Conservation (phyloP, 805 yeast species). For the Pichia scutulata region DNA sequence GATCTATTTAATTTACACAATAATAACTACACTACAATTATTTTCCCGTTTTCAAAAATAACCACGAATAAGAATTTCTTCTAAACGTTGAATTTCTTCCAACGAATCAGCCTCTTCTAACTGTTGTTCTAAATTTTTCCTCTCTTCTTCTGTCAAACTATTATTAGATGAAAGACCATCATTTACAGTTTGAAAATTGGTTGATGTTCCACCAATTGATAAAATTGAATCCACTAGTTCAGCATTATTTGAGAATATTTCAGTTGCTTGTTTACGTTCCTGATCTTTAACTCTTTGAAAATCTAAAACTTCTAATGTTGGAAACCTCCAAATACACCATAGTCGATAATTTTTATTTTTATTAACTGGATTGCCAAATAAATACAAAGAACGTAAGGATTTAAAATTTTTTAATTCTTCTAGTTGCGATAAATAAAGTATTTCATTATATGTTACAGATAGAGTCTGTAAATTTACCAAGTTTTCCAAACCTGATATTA, state of each 20-base stretch:
- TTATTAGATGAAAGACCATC: no score
- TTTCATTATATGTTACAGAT: conserved; percentile 44
- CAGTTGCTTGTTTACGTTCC: conserved; percentile 43
- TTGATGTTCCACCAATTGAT: conserved; percentile 1
- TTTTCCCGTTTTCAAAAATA: conserved; percentile 13
- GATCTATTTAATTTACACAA: not conserved
- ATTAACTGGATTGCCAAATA: conserved; percentile 55
- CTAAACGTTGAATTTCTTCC: conserved; percentile 69
- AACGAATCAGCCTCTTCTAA: conserved; percentile 58
- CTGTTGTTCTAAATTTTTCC: conserved; percentile 40
- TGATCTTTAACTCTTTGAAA: conserved; percentile 48
- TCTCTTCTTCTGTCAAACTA: conserved; percentile 50
- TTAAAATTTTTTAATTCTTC: conserved; percentile 31
- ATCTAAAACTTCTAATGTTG: conserved; percentile 59
- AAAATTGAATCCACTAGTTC: conserved; percentile 27
- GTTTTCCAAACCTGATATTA: conserved; percentile 29
- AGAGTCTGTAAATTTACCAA: conserved; percentile 41
- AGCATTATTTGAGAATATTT: conserved; percentile 34
- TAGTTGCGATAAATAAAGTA: conserved; percentile 39
- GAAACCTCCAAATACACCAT: conserved; percentile 53
- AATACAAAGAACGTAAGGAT: conserved; percentile 39
- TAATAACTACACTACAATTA: not conserved
- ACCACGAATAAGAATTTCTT: conserved; percentile 40
- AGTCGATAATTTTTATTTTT: conserved; percentile 46
- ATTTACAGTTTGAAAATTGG: not conserved